Evolutionary conservation across 2,329 filamentous ascomycete genomes (phyloP).

Genomic region (Aspergillus ochraceus): DNA sequence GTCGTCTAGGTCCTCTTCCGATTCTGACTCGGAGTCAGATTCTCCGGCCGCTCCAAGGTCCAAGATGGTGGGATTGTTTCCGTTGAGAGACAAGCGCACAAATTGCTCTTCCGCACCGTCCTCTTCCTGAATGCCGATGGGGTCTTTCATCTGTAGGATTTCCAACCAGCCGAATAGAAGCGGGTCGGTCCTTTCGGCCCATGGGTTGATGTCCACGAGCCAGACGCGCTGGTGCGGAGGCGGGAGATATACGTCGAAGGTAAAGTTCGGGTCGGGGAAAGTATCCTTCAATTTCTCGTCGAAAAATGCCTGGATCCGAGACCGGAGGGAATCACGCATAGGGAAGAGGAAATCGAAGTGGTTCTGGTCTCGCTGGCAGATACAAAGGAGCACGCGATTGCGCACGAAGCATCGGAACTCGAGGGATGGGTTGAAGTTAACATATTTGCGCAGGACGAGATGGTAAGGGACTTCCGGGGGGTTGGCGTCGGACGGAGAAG

Average conservation of each 20-base stretch:
- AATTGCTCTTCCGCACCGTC: constrained; percentile 32
- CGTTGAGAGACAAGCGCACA: constrained; percentile 36
- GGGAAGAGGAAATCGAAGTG: constrained; percentile 79
- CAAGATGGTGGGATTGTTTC: constrained; percentile 18
- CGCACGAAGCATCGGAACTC: constrained; percentile 97
- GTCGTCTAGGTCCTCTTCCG: constrained; percentile 40
- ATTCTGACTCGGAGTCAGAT: constrained; percentile 24
- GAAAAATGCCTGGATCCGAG: constrained; percentile 76
- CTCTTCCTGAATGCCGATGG: constrained; percentile 37
- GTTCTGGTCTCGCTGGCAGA: constrained; percentile 87
- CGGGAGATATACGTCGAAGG: constrained; percentile 91
- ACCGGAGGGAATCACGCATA: constrained; percentile 65
- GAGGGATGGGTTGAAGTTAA: constrained; percentile 82
- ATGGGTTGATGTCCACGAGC: constrained; percentile 93
- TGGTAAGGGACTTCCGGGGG: constrained; percentile 64
- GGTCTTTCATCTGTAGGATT: constrained; percentile 66
- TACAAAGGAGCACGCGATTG: constrained; percentile 72
- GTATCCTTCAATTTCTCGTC: constrained; percentile 68
- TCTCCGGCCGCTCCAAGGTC: constrained; percentile 22
- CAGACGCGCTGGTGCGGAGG: constrained; percentile 71
- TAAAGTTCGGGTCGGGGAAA: constrained; percentile 81
- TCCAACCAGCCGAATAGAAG: constrained; percentile 89
- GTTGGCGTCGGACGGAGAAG: constrained; percentile 10
- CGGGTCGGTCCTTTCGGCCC: constrained; percentile 85
- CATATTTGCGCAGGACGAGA: constrained; percentile 83